Percentiles rank a stretch among this genome's conserved stretches.
Evolutionary conservation across 2,329 filamentous ascomycete species (phyloP).

Genomic region (Fusarium sp.): DNA sequence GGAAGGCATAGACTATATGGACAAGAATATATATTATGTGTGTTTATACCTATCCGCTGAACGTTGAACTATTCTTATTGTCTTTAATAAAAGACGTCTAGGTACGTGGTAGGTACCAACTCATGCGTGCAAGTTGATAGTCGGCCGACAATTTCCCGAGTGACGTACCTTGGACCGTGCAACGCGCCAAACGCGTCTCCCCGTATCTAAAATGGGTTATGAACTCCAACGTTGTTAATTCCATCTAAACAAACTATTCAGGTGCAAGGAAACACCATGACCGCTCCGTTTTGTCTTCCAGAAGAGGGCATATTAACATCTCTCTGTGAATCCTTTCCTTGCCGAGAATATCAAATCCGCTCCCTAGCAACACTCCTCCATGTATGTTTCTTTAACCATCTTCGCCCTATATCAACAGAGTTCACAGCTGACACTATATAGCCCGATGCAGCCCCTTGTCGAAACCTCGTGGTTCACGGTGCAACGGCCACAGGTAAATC

Average conservation of each 20-base stretch:
- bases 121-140: constrained; percentile 1
- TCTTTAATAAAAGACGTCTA: too few species aligned
- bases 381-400: constrained; percentile 53
- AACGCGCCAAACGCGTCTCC: constrained; percentile 52
- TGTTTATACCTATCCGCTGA: background rate
- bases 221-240: constrained; percentile 24
- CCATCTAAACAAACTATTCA: background rate
- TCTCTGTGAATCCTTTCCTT: constrained; percentile 65
- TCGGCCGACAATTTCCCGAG: constrained; percentile 46
- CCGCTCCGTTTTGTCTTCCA: constrained; percentile 64
- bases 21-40: background rate
- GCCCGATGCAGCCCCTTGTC: constrained; percentile 76
- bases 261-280: constrained; percentile 46
- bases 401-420: background rate
- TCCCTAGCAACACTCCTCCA: constrained; percentile 68
- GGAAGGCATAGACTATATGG: background rate
- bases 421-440: constrained; percentile 50
- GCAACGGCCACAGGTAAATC: constrained; percentile 90
- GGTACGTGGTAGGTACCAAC: too few species aligned
- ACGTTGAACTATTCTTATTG: too few species aligned
- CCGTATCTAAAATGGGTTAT: constrained; percentile 7
- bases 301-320: constrained; percentile 64
- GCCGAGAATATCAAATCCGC: constrained; percentile 71
- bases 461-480: constrained; percentile 84
- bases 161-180: constrained; percentile 43